Conservation (phyloP, 208 protist genomes). For the Leishmania arabica region DNA sequence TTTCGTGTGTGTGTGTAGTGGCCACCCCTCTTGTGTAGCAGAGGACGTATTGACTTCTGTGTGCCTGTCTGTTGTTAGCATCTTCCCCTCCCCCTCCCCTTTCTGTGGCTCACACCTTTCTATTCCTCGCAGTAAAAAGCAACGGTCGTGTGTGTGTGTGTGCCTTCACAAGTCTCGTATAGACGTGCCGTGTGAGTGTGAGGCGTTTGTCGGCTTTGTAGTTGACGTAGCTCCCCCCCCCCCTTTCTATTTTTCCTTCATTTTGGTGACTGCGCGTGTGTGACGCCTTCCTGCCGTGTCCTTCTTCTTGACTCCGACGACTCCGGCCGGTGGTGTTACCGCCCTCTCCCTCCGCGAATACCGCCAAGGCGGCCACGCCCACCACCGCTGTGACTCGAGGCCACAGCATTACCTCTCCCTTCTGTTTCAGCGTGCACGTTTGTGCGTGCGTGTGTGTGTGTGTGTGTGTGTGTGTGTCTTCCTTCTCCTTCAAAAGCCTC, state of each 20-base stretch:
- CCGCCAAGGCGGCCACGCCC: neutral
- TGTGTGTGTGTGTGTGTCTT: neutral
- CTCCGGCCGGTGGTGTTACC: neutral
- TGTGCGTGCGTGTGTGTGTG: no score
- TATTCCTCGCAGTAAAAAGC: no score
- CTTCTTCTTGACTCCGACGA: no score
- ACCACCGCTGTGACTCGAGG: neutral
- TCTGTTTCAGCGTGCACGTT: neutral
- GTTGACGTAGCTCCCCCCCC: neutral
- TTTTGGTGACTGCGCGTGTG: neutral
- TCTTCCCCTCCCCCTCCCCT: no score
- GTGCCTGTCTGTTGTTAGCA: no score
- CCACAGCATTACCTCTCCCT: neutral
- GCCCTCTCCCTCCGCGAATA: neutral
- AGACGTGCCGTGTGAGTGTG: neutral
- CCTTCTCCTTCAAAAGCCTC: no score
- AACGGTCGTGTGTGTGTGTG: no score
- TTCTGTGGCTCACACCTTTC: no score
- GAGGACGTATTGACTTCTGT: neutral
- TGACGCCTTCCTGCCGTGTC: neutral
- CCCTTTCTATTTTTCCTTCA: neutral
- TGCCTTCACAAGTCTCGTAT: neutral
- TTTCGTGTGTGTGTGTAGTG: no score
- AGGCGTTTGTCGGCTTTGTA: neutral
- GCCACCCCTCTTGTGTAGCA: neutral